These are phyloP conservation scores for Beauveria australis DNA, from an alignment of 2,329 filamentous ascomycete genomes.

Conservation along the genomic window DNA sequence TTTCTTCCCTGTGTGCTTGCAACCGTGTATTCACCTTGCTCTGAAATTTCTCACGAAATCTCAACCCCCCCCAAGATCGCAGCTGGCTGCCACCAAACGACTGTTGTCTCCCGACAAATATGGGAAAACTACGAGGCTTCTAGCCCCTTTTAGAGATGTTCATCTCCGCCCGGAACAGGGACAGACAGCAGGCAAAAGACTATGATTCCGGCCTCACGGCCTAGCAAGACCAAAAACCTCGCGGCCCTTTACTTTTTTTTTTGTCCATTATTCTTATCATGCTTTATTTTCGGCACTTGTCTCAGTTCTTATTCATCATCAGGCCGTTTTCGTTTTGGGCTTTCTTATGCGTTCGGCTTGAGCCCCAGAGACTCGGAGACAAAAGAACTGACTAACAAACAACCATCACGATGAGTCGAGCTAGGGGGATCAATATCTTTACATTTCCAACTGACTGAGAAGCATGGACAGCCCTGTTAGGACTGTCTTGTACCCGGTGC, in stretches of 20 bases:
- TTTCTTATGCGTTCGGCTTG: too few relatives aligned
- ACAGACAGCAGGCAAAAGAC: slow-evolving; percentile 3
- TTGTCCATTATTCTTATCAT: not conserved
- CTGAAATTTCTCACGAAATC: too few relatives aligned
- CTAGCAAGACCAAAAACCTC: slow-evolving; percentile 22
- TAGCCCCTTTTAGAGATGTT: slow-evolving; percentile 11
- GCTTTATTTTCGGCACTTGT: not conserved
- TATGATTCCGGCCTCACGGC: slow-evolving; percentile 20
- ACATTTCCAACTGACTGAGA: not conserved
- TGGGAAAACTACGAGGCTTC: not conserved
- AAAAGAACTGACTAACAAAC: too few relatives aligned
- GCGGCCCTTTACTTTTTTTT: slow-evolving; percentile 15
- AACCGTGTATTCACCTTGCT: too few relatives aligned
- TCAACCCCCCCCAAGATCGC: not conserved
- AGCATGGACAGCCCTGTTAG: not conserved
- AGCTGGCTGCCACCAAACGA: not conserved
- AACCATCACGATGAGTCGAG: too few relatives aligned
- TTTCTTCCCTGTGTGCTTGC: too few relatives aligned
- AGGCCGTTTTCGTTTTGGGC: not conserved
- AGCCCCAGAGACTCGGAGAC: too few relatives aligned
- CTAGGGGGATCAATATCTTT: not conserved
- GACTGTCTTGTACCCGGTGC: not conserved
- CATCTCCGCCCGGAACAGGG: slow-evolving; percentile 8
- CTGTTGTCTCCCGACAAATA: not conserved
- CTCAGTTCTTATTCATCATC: not conserved